phyloP scores from a whole-genome alignment of 164 flowering plant species.

The Piper longum region DNA sequence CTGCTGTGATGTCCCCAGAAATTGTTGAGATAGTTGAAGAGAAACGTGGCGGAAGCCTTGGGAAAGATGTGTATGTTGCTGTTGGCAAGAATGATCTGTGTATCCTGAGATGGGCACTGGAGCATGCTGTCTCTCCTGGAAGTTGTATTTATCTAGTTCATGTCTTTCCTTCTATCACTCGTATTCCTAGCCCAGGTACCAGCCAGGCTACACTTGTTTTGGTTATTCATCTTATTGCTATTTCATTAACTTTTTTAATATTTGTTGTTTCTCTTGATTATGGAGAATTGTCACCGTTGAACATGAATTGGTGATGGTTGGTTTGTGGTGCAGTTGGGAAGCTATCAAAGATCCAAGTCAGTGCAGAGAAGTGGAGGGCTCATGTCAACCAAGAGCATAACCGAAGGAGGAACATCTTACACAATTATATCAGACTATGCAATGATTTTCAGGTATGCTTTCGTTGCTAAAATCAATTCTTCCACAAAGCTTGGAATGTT shows the following conservation, averaged over 20 bases:
- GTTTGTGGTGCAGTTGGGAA: conserved; percentile 45
- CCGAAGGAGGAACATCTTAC: conserved; percentile 43
- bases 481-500: neutral
- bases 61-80: conserved; percentile 37
- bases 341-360: conserved; percentile 49
- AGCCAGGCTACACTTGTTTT: neutral
- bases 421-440: conserved; percentile 58
- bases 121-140: conserved; percentile 34
- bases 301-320: neutral
- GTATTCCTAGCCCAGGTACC: conserved; percentile 66
- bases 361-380: conserved; percentile 34
- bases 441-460: conserved; percentile 40
- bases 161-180: conserved; percentile 49
- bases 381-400: conserved; percentile 49
- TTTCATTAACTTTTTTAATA: neutral
- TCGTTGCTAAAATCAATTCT: neutral
- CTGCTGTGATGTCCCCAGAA: conserved; percentile 5
- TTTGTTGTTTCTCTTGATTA: neutral
- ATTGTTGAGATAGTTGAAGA: conserved; percentile 8
- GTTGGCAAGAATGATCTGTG: conserved; percentile 64
- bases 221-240: neutral
- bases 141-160: conserved; percentile 55
- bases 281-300: neutral
- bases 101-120: conserved; percentile 62
- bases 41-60: neutral